Evolutionary conservation across 805 yeast species (phyloP).

Genomic region (Kurtzmaniella fragi): DNA sequence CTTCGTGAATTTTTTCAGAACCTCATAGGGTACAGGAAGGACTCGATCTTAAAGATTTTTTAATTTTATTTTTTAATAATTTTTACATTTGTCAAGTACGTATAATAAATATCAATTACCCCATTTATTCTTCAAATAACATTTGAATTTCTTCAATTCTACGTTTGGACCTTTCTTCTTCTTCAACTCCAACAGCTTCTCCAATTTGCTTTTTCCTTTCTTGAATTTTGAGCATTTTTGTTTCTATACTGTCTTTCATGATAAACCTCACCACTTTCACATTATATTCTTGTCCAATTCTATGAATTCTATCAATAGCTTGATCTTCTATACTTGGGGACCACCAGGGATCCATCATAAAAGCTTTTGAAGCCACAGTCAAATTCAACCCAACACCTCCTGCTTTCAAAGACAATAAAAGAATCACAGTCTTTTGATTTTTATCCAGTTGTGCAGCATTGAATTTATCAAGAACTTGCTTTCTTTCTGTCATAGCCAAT

Average conservation of each 20-base stretch:
- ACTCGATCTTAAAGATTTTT: not conserved
- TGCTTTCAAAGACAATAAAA: slow-evolving; percentile 76
- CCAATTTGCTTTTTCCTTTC: slow-evolving; percentile 77
- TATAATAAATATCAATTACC: not conserved
- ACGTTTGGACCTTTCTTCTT: slow-evolving; percentile 65
- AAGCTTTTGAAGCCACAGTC: slow-evolving; percentile 80
- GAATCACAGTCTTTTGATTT: slow-evolving; percentile 38
- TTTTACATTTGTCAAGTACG: too few species aligned
- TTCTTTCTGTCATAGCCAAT: slow-evolving; percentile 60
- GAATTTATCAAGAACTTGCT: slow-evolving; percentile 56
- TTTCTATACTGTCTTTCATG: slow-evolving; percentile 79
- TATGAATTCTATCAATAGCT: slow-evolving; percentile 85
- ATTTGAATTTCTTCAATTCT: slow-evolving; percentile 70
- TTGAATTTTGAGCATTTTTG: slow-evolving; percentile 81
- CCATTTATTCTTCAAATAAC: slow-evolving; percentile 46
- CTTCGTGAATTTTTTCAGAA: too few species aligned
- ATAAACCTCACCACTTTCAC: slow-evolving; percentile 80
- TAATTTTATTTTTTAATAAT: too few species aligned
- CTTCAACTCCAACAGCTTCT: slow-evolving; percentile 72
- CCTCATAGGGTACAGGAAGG: not conserved
- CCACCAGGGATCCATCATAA: slow-evolving; percentile 98
- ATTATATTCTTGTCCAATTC: slow-evolving; percentile 75
- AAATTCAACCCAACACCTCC: slow-evolving; percentile 93
- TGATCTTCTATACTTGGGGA: slow-evolving; percentile 87
- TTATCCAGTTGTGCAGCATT: slow-evolving; percentile 13